A percentile compares a stretch with the other conserved stretches of the same genome.
These are phyloP conservation scores for Fusarium graminum DNA, from an alignment of 2,329 filamentous ascomycete genomes.

Conservation along the genomic window DNA sequence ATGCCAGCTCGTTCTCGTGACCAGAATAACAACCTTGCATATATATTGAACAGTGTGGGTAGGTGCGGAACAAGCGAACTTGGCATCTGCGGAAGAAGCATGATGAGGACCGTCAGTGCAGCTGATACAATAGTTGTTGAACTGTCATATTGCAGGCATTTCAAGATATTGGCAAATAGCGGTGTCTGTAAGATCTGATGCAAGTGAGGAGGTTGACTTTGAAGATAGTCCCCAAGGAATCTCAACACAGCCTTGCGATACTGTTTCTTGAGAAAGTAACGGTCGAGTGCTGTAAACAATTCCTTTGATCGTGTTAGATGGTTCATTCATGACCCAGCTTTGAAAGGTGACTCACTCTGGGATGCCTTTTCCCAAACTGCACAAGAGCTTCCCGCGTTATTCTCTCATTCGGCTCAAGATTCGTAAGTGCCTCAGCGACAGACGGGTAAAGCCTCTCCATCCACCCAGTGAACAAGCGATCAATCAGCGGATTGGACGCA, in stretches of 20 bases:
- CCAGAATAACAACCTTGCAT: slow-evolving; percentile 85
- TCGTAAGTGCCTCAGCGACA: slow-evolving; percentile 54
- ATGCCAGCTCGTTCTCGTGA: slow-evolving; percentile 65
- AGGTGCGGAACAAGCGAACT: slow-evolving; percentile 76
- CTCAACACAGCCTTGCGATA: slow-evolving; percentile 74
- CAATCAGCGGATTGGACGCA: slow-evolving; percentile 64
- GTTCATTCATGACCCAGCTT: neutral
- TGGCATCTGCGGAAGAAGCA: slow-evolving; percentile 86
- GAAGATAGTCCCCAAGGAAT: slow-evolving; percentile 79
- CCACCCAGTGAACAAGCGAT: slow-evolving; percentile 70
- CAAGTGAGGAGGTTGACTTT: slow-evolving; percentile 82
- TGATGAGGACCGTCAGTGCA: slow-evolving; percentile 79
- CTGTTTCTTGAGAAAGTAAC: slow-evolving; percentile 73
- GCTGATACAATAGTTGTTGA: slow-evolving; percentile 82
- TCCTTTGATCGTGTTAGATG: slow-evolving; percentile 59
- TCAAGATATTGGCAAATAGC: slow-evolving; percentile 77
- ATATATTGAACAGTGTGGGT: slow-evolving; percentile 83
- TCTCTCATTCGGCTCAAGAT: slow-evolving; percentile 62
- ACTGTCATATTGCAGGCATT: slow-evolving; percentile 81
- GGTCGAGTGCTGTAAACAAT: slow-evolving; percentile 74
- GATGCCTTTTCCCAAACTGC: slow-evolving; percentile 75
- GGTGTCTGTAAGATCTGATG: slow-evolving; percentile 79
- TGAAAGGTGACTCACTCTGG: slow-evolving; percentile 59
- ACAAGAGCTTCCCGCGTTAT: slow-evolving; percentile 66
- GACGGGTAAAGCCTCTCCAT: slow-evolving; percentile 61